Evolutionary conservation across 2,329 filamentous ascomycete species (phyloP).

Genomic region (Aspergillus eucalypticola): DNA sequence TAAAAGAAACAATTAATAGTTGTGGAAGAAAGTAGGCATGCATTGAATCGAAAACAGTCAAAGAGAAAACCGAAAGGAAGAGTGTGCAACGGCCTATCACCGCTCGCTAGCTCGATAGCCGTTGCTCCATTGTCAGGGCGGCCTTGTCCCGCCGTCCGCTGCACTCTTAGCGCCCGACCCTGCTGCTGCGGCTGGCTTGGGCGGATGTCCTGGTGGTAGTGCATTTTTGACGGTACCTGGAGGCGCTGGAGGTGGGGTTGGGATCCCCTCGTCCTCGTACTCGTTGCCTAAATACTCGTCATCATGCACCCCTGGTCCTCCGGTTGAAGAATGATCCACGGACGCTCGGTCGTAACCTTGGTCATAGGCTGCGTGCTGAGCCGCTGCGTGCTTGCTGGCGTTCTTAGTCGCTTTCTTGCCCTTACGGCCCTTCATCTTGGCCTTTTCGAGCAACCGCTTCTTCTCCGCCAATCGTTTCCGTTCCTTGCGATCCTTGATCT

Average conservation of each 20-base stretch:
- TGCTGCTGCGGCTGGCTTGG: slow-evolving; percentile 20
- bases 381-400: slow-evolving; percentile 49
- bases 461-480: slow-evolving; percentile 85
- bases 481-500: slow-evolving; percentile 87
- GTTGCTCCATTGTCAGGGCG: slow-evolving; percentile 29
- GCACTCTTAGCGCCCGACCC: slow-evolving; percentile 24
- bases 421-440: slow-evolving; percentile 89
- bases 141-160: slow-evolving; percentile 33
- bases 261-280: slow-evolving; percentile 52
- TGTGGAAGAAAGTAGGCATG: neutral
- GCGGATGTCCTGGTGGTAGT: slow-evolving; percentile 63
- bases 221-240: slow-evolving; percentile 67
- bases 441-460: slow-evolving; percentile 81
- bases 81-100: neutral
- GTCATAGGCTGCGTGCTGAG: slow-evolving; percentile 38
- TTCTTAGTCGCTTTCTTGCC: slow-evolving; percentile 78
- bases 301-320: slow-evolving; percentile 45
- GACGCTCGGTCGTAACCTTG: slow-evolving; percentile 44
- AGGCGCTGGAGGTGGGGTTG: slow-evolving; percentile 41
- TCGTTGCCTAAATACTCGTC: slow-evolving; percentile 53
- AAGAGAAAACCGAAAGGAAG: slow-evolving; percentile 1
- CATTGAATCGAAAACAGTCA: slow-evolving; percentile 7
- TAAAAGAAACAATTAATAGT: neutral
- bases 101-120: slow-evolving; percentile 3
- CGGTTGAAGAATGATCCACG: slow-evolving; percentile 40